A percentile compares a stretch with the other conserved stretches of the same genome.
Evolutionary conservation across 1,284 basidiomycete genomes (phyloP).

Genomic region (Ceratobasidium sp.): DNA sequence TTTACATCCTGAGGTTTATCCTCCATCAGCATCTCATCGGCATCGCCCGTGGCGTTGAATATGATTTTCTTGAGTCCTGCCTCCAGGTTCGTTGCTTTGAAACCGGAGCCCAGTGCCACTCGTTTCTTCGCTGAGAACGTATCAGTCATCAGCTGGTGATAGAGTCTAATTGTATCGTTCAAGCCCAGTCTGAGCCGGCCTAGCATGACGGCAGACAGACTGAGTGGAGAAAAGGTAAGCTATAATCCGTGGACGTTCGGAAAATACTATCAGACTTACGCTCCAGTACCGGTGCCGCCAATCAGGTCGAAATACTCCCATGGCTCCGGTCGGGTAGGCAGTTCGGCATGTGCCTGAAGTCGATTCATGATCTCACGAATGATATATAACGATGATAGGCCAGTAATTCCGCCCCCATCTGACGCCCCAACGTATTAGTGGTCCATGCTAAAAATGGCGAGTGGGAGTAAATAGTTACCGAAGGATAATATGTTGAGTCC

Average conservation of each 20-base stretch:
- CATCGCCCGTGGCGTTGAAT: not conserved
- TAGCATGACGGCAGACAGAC: too few species aligned
- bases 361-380: not conserved
- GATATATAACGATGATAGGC: not conserved
- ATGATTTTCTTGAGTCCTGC: not conserved
- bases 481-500: not conserved
- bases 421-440: too few species aligned
- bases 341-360: too few species aligned
- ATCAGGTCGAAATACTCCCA: too few species aligned
- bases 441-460: too few species aligned
- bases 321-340: too few species aligned
- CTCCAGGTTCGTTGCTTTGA: not conserved
- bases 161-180: not conserved
- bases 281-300: too few species aligned
- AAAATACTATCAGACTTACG: too few species aligned
- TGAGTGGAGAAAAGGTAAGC: too few species aligned
- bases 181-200: not conserved
- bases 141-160: not conserved
- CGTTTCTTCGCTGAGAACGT: not conserved
- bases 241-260: too few species aligned
- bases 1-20: too few species aligned
- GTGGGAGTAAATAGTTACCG: not conserved
- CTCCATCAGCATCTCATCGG: constrained; percentile 1
- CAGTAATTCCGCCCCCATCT: not conserved
- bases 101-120: not conserved